Evolutionary conservation across 345 rosid genomes (phyloP), one percentile per base, ranked within the genome.

Genomic region (Populus simonii): DNA sequence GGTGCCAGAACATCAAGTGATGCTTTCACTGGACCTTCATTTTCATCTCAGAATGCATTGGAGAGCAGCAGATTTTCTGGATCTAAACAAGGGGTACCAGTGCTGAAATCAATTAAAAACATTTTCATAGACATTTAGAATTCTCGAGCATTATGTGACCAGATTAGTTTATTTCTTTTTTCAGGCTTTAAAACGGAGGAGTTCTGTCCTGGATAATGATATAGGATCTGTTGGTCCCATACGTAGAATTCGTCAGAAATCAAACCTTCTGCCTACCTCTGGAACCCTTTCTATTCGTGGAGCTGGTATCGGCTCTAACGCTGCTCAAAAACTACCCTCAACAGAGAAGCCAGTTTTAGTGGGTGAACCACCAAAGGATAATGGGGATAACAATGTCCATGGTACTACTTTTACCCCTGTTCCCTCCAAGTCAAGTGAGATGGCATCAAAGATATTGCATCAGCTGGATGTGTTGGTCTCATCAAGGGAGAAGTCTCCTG

Each of bases 231-330:
- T 85, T 76, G 97, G 97, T 65, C 93, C 98, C 77, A 87, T 94
- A 76, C 94, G 98, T 41, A 91, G 98, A 82, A 91, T 92, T 78
- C 94, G 98, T 47, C 97, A 93, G 79, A 96, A 96, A 76, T 87
- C 96, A 45, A 91, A 86, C 79, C 86, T 91, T 70, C 74, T 86
- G 73, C 83, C 89, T 74, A 76, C 83, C 76, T 81, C 89, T 80
- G 84, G 84, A 41, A 67, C 77, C 73, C 66, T 66, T 53, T 80
- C 86, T 73, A 36, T 49, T 41, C 80, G 71, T 16, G 82, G 76
- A 73, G 75, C 76, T 87, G 84, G 74, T 41, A 63, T 70, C 53
- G 75, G 71, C 71, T 82, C 83, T 68, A 83, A 79, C 78, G 27
- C 79, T 51, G 73, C 79, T 69, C 84, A 80, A 62, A 79, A 75